phyloP scores from a whole-genome alignment of 2,329 filamentous ascomycete species.

The Colletotrichum sp. region DNA sequence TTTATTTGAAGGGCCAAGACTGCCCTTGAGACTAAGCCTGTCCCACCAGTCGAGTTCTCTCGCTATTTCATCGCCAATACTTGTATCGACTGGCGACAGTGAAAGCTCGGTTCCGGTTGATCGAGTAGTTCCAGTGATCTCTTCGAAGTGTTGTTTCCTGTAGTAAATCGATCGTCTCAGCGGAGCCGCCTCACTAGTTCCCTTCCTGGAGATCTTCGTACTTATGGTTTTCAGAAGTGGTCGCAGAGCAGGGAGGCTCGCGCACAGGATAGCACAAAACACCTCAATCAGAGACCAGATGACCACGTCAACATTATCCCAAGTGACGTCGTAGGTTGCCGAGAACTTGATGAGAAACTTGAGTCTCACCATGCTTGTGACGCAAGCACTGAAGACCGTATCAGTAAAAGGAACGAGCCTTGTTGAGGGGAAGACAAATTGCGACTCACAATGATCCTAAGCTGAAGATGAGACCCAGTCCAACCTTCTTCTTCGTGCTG shows the following conservation, averaged over 20 bases:
- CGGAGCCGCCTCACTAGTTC: neutral
- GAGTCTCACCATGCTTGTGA: constrained; percentile 21
- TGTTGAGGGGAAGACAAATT: no score
- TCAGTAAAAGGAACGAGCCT: neutral
- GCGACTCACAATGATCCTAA: constrained; percentile 22
- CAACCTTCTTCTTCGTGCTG: neutral
- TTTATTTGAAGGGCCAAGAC: neutral
- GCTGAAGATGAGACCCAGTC: constrained; percentile 7
- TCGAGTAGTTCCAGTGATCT: neutral
- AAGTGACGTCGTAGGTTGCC: constrained; percentile 13
- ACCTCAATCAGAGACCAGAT: constrained; percentile 36
- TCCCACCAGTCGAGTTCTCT: neutral
- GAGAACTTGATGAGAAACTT: constrained; percentile 17
- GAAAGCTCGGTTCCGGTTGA: constrained; percentile 15
- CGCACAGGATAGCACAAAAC: constrained; percentile 42
- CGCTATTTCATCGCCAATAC: neutral
- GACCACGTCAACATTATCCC: constrained; percentile 31
- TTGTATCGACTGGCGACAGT: neutral
- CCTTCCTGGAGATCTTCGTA: constrained; percentile 18
- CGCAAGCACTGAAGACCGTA: constrained; percentile 3
- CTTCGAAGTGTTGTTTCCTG: neutral
- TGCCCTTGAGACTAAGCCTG: neutral
- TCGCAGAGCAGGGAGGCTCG: constrained; percentile 45
- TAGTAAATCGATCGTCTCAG: neutral
- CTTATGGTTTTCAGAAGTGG: constrained; percentile 28